phyloP scores from a whole-genome alignment of 2,329 filamentous ascomycete species.

The Tolypocladium ophioglossoides region DNA sequence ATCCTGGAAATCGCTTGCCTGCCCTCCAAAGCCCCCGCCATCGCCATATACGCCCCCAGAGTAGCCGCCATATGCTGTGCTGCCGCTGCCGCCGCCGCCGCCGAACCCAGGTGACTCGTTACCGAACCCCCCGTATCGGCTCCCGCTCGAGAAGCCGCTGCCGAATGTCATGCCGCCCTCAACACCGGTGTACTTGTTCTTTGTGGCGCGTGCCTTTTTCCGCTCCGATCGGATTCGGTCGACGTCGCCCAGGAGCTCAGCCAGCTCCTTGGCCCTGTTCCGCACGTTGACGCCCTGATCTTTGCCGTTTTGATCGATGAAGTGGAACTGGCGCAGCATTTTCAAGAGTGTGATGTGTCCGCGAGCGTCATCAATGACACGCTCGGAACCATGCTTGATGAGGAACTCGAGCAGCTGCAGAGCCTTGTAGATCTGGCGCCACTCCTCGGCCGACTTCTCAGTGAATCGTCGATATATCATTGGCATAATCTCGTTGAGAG shows the following conservation, averaged over 20 bases:
- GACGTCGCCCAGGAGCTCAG: slow-evolving; percentile 86
- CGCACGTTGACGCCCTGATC: slow-evolving; percentile 97
- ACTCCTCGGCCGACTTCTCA: slow-evolving; percentile 95
- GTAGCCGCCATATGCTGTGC: slow-evolving; percentile 43
- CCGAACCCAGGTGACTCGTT: slow-evolving; percentile 71
- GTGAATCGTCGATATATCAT: slow-evolving; percentile 99
- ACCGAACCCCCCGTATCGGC: slow-evolving; percentile 83
- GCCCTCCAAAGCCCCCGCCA: slow-evolving; percentile 83
- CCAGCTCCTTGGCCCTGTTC: slow-evolving; percentile 90
- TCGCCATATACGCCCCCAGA: slow-evolving; percentile 83
- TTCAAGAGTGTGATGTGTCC: slow-evolving; percentile 92
- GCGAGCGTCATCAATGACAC: slow-evolving; percentile 93
- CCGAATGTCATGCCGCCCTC: slow-evolving; percentile 65
- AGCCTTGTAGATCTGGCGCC: slow-evolving; percentile 98
- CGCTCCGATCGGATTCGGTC: slow-evolving; percentile 71
- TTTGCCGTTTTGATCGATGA: slow-evolving; percentile 90
- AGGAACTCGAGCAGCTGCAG: slow-evolving; percentile 94
- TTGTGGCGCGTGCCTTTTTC: slow-evolving; percentile 84
- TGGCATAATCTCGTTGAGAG: slow-evolving; percentile 98
- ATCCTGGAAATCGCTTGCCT: slow-evolving; percentile 61
- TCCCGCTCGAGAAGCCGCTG: slow-evolving; percentile 38
- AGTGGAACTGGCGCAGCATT: slow-evolving; percentile 98
- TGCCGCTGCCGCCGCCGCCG: slow-evolving; percentile 28
- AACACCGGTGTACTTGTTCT: slow-evolving; percentile 91
- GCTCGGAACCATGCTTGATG: slow-evolving; percentile 95